phyloP scores from a whole-genome alignment of 257 asterid genomes.

The Mitragyna speciosa region DNA sequence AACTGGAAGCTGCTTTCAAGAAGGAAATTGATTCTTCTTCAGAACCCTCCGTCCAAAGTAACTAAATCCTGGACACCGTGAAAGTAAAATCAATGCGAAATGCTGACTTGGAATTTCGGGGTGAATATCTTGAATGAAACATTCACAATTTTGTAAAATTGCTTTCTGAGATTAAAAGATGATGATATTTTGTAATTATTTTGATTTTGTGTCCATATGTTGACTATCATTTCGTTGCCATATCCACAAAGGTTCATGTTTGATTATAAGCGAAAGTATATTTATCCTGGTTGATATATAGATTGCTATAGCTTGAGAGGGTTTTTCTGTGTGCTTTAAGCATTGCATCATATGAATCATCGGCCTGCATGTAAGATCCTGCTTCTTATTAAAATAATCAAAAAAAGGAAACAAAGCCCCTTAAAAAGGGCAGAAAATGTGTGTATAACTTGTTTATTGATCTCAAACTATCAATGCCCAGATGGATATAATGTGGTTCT shows the following conservation, averaged over 20 bases:
- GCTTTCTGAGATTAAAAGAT: neutral
- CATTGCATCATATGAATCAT: too few relatives aligned
- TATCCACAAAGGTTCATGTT: neutral
- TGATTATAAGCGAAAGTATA: too few relatives aligned
- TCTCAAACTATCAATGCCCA: neutral
- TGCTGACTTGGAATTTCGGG: neutral
- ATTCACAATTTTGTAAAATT: neutral
- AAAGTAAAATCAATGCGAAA: neutral
- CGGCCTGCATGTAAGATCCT: too few relatives aligned
- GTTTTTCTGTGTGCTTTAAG: too few relatives aligned
- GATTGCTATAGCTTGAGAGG: too few relatives aligned
- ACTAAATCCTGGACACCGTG: neutral
- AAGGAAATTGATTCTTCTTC: neutral
- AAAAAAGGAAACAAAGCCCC: too few relatives aligned
- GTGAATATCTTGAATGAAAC: neutral
- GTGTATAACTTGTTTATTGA: too few relatives aligned
- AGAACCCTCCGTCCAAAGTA: neutral
- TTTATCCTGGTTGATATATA: too few relatives aligned
- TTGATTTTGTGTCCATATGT: neutral
- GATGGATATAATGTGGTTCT: neutral
- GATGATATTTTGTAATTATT: neutral
- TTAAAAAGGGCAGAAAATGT: too few relatives aligned
- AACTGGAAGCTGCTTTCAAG: neutral
- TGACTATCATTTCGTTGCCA: neutral
- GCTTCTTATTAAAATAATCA: too few relatives aligned